Base-by-base conservation (phyloP, 306 rosid genomes). In the Lathyrus oleraceus region DNA sequence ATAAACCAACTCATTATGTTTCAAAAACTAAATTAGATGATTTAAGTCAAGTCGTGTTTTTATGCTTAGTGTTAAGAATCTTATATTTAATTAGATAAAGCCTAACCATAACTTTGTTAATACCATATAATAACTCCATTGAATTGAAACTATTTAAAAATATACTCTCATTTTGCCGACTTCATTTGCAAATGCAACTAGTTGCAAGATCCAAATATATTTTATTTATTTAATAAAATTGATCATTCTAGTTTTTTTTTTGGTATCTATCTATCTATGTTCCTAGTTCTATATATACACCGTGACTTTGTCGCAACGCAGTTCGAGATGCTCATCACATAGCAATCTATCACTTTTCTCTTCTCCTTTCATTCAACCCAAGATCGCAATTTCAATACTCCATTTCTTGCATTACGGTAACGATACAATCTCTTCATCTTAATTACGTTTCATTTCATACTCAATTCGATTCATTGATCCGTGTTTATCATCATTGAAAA, bases 241-340 rank as follows among this genome's bases (percentile, higher is more conserved):
- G 2, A 56, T 47, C 0, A 8, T 3, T 47, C 10, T 47, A 16
- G 53, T n/a, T n/a, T n/a, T 47, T 21, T 16, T 23, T 1, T 2
- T 23, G 2, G 4, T 10, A 43, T 10, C 4, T 19, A 52, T 52
- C 4, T 8, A 0, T 32, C 2, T 45, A 13, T 5, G 40, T 8
- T 35, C 36, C 44, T 8, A 16, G 19, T 47, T 7, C 20, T 48
- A 48, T 51, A 51, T 8, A 48, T 61, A 61, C 7, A 62, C 17
- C 66, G 35, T 35, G 36, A 12, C 61, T 54, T 54, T 54, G 61
- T 54, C 32, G 9, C 15, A 75, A 75, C 79, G 73, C 79, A 66
- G 59, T 45, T n/a, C n/a, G 13, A 66, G 68, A 67, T 75, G 73
- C 79, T 64, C 39, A 32, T 64, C 39, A 20, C 38, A 23, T 44